Conservation (phyloP, 768 basidiomycete genomes). For the Calocera cornea region DNA sequence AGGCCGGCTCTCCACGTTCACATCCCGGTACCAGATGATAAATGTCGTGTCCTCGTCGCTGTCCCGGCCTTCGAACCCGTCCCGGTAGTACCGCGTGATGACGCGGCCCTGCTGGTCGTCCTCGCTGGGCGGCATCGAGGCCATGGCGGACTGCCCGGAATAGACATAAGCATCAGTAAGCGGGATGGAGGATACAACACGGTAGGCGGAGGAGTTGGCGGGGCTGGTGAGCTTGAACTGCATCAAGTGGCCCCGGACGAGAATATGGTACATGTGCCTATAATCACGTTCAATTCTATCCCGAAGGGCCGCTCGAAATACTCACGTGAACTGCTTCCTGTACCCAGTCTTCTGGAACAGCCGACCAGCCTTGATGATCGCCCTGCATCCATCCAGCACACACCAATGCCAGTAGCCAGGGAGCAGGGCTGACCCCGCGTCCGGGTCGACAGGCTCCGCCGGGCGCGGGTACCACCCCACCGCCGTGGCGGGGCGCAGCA, state of each 20-base stretch:
- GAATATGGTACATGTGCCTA: constrained; percentile 55
- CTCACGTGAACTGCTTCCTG: constrained; percentile 67
- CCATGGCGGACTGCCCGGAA: constrained; percentile 73
- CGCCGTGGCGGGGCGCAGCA: constrained; percentile 19
- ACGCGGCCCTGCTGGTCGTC: constrained; percentile 11
- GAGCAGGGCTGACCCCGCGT: constrained; percentile 43
- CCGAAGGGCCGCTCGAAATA: constrained; percentile 5
- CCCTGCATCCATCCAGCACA: constrained; percentile 59
- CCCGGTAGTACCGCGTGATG: constrained; percentile 65
- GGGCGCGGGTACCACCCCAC: constrained; percentile 25
- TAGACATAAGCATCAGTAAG: constrained; percentile 67
- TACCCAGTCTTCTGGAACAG: constrained; percentile 58
- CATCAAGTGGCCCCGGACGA: constrained; percentile 62
- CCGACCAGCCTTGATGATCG: constrained; percentile 59
- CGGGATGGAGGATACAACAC: constrained; percentile 40
- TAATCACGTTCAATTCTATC: neutral
- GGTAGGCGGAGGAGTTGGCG: constrained; percentile 42
- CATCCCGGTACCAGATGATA: constrained; percentile 48
- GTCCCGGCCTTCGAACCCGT: constrained; percentile 81
- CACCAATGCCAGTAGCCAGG: constrained; percentile 77
- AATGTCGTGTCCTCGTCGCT: constrained; percentile 79
- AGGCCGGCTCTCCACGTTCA: neutral
- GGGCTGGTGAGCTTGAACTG: constrained; percentile 49
- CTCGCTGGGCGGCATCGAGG: constrained; percentile 32
- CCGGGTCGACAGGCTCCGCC: constrained; percentile 14